Evolutionary conservation across 805 yeast genomes (phyloP), one percentile per base, ranked within the genome.

Genomic region (Candida palmyrensis): DNA sequence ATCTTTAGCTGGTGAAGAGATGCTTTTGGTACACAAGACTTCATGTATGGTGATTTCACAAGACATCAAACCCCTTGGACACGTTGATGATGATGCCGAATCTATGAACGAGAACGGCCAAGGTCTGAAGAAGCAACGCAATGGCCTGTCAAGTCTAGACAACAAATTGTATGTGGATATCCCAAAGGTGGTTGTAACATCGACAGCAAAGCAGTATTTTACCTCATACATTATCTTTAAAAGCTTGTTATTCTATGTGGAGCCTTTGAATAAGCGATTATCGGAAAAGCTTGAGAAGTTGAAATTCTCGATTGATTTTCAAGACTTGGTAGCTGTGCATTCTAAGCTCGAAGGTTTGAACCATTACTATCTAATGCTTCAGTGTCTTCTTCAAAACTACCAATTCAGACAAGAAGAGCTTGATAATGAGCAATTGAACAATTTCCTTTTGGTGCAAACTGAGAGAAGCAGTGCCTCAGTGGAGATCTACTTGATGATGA

Each of bases 131-230:
- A n/a, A n/a, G n/a, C n/a, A n/a, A n/a, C n/a, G n/a, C n/a, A n/a
- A n/a, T n/a, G n/a, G n/a, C 15, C 26, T 12, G 14, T 7, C 29
- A 3, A 22, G 19, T 25, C 23, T 27, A 9, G 36, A 43, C 30
- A 48, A 78, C 44, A 66, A 66, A 28, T 51, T 84, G 14, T 59
- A 71, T 8, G 71, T 85, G 10, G 87, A 82, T 45, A 66, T 85
- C 30, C 94, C 96, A 3, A 66, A 73, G 29, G 72, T 88, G 14
- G 68, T 73, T 4, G 69, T 87, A 1, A 65, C 77, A 5, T 74
- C 87, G 33, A 87, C 87, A 34, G 81, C 96, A 0, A 57, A 60
- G 28, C 95, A 87, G 48, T 89, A 85, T 51, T 67, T 68, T 41
- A 68, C 87, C 0, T 55, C 86, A 10, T 83, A 77, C 48, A 67